Percentiles rank a stretch among this genome's conserved stretches.
These are phyloP conservation scores for Fusarium sp. DNA, from an alignment of 2,329 filamentous ascomycete genomes.

Conservation along the genomic window DNA sequence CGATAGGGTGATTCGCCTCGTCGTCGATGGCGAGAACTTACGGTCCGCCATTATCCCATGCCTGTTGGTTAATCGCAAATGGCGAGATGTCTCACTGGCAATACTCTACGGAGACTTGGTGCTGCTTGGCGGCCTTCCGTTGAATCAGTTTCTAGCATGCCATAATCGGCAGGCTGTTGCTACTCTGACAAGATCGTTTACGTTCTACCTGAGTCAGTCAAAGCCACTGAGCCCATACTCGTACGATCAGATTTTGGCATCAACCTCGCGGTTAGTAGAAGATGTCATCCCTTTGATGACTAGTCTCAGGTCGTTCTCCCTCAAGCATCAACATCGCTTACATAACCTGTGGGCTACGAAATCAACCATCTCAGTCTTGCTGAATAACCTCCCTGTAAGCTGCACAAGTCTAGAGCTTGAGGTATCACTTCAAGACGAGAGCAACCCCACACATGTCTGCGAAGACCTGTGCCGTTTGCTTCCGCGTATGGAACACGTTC, in stretches of 20 bases:
- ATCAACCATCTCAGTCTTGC: neutral
- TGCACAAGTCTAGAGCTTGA: constrained; percentile 7
- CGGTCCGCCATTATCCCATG: neutral
- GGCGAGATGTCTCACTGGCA: neutral
- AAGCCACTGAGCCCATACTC: too few species aligned
- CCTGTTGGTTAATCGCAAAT: neutral
- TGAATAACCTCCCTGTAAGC: neutral
- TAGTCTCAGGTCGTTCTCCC: constrained; percentile 1
- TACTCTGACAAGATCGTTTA: neutral
- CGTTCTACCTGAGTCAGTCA: neutral
- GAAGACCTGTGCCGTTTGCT: neutral
- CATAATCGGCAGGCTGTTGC: neutral
- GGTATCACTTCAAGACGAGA: accelerated
- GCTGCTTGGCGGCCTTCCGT: neutral
- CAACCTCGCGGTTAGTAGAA: neutral
- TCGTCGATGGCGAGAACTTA: neutral
- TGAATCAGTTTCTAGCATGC: neutral
- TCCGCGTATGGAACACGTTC: constrained; percentile 3
- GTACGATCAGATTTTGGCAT: accelerated
- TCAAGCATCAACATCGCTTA: neutral
- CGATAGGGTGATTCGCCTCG: neutral
- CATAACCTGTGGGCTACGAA: accelerated
- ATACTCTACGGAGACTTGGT: constrained; percentile 3
- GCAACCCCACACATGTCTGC: neutral
- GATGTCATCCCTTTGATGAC: neutral